Base-by-base conservation (phyloP, 2,329 filamentous ascomycete genomes). In the Grosmannia penicillata region DNA sequence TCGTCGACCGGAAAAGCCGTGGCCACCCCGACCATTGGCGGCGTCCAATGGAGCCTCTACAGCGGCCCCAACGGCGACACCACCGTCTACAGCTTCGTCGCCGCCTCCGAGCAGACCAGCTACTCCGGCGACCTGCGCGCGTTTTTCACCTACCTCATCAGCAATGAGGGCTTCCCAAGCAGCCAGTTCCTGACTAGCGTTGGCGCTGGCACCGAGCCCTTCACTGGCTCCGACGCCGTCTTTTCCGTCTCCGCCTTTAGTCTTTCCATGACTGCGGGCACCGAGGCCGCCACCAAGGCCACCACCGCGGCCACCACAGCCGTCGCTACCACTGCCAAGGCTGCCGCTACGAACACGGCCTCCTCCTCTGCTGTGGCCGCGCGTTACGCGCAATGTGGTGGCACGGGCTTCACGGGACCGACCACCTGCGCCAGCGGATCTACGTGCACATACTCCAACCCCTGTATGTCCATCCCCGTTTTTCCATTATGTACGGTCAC, bases 51-150 rank as follows among this genome's bases (percentile, higher is more conserved):
- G 65, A 65, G 70, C 38, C 57, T 81, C 35, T 79, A 66, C 56
- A 62, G 61, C 41, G 76, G 76, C n/a, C 56, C 54, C n/a, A 77
- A 79, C 46, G 69, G 70, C 22, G 52, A 56, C 37, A 76, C 64
- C 53, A 69, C 63, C 4, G 75, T 81, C 10, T 79, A 66, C 57
- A 72, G 67, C 48, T 81, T 60, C 40, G 53, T 61, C 33, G 56
- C 54, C 2, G 33, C 47, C 14, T 61, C 54, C 33, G 53, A 65
- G 26, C 55, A 68, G n/a, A 62, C 57, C 18, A 62, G 46, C 53
- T 80, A 74, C 55, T 61, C 56, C 29, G 73, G 65, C 23, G 72
- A 81, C 51, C 49, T 78, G 45, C 62, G 61, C 47, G 55, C 61
- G 7, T 80, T 80, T 56, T 56, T 74, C 45, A 61, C 56, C 8